Percentiles rank a stretch among this genome's conserved stretches.
Conservation (phyloP, 345 rosid species). For the Euphorbia tirucalli region DNA sequence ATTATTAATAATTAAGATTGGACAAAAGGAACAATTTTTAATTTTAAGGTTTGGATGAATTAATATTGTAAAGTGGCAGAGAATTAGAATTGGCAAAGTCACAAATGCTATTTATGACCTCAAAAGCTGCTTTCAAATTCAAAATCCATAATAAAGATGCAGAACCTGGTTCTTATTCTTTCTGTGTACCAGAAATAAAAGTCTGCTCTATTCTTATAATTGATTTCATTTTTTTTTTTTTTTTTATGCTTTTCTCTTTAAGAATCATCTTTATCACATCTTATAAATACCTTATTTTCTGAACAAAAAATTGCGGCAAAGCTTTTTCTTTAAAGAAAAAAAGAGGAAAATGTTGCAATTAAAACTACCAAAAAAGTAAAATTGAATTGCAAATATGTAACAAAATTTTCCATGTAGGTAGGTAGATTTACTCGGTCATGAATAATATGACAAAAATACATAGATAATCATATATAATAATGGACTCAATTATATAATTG, state of each 20-base stretch:
- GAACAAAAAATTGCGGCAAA: not conserved
- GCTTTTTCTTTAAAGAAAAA: too few species aligned
- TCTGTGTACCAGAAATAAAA: conserved; percentile 15
- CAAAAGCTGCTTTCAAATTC: conserved; percentile 25
- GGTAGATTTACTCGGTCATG: too few species aligned
- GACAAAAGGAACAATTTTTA: too few species aligned
- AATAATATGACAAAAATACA: too few species aligned
- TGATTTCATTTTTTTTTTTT: not conserved
- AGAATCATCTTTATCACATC: not conserved
- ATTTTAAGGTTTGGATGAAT: not conserved
- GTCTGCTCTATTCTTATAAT: conserved; percentile 23
- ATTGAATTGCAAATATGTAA: not conserved
- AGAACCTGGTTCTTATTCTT: conserved; percentile 41
- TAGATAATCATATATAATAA: not conserved
- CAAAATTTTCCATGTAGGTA: too few species aligned
- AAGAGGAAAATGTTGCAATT: too few species aligned
- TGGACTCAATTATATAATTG: not conserved
- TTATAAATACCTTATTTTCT: not conserved
- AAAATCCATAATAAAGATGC: conserved; percentile 18
- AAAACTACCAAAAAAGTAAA: too few species aligned
- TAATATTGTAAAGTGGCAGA: conserved; percentile 5
- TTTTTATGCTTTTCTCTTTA: not conserved
- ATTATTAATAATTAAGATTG: too few species aligned
- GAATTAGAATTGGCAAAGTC: conserved; percentile 13
- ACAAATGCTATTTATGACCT: conserved; percentile 10